Conservation (phyloP, 805 yeast genomes). For the Saturnispora dispora region DNA sequence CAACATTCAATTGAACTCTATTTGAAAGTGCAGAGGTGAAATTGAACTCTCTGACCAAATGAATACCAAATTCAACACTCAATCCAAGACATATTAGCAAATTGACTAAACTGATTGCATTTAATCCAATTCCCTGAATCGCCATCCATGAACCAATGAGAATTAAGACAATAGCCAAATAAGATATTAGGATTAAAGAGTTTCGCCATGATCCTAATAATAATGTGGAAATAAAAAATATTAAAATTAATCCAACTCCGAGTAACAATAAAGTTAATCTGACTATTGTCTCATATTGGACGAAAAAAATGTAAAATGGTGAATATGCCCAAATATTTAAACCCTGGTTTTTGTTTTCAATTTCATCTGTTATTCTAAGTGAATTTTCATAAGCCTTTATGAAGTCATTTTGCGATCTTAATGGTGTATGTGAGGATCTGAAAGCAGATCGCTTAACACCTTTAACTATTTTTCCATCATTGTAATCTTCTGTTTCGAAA, state of each 20-base stretch:
- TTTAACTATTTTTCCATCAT: slow-evolving; percentile 14
- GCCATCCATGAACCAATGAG: slow-evolving; percentile 79
- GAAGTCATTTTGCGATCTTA: slow-evolving; percentile 76
- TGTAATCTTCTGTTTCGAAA: slow-evolving; percentile 18
- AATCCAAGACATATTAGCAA: slow-evolving; percentile 87
- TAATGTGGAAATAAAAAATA: slow-evolving; percentile 44
- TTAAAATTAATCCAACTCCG: slow-evolving; percentile 38
- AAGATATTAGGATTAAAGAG: slow-evolving; percentile 45
- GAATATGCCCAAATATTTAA: slow-evolving; percentile 78
- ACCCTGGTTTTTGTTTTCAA: slow-evolving; percentile 30
- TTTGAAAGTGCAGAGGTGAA: slow-evolving; percentile 12
- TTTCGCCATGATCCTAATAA: slow-evolving; percentile 61
- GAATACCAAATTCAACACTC: slow-evolving; percentile 89
- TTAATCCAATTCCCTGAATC: slow-evolving; percentile 63
- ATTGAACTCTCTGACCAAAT: slow-evolving; percentile 72
- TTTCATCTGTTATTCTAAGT: slow-evolving; percentile 51
- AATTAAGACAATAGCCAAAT: slow-evolving; percentile 55
- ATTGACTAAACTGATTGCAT: slow-evolving; percentile 86
- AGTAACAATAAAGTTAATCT: slow-evolving; percentile 48
- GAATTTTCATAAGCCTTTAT: slow-evolving; percentile 73
- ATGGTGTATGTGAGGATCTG: slow-evolving; percentile 69
- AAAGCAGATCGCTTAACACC: slow-evolving; percentile 53
- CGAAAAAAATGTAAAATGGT: slow-evolving; percentile 87
- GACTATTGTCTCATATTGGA: slow-evolving; percentile 68
- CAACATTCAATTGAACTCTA: slow-evolving; percentile 1